These are phyloP conservation scores for Gossypium ekmanianum DNA, from an alignment of 345 rosid species.

Conservation along the genomic window DNA sequence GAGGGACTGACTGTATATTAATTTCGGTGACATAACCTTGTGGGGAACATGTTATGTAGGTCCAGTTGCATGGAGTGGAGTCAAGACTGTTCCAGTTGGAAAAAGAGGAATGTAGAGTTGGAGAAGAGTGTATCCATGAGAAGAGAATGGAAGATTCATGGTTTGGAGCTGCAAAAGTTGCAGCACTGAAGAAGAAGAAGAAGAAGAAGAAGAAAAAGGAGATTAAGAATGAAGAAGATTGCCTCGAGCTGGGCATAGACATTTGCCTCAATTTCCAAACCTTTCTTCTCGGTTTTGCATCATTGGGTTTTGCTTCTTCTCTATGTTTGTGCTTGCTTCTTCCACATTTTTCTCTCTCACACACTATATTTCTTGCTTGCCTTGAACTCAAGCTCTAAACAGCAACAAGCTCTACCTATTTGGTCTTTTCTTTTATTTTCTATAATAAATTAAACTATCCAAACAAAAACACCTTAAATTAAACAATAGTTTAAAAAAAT, in stretches of 20 bases:
- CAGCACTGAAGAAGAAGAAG: slow-evolving; percentile 29
- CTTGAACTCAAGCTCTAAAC: slow-evolving; percentile 47
- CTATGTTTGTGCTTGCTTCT: slow-evolving; percentile 25
- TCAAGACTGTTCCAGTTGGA: slow-evolving; percentile 65
- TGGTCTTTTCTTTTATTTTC: neutral
- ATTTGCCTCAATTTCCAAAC: slow-evolving; percentile 76
- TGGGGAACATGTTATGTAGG: slow-evolving; percentile 65
- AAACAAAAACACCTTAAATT: slow-evolving; percentile 6
- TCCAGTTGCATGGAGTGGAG: slow-evolving; percentile 73
- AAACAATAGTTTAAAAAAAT: neutral
- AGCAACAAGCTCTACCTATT: slow-evolving; percentile 12
- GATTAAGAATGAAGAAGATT: slow-evolving; percentile 25
- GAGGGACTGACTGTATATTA: slow-evolving; percentile 49
- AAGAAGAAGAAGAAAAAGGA: slow-evolving; percentile 23
- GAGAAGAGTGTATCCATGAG: slow-evolving; percentile 66
- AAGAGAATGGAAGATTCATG: slow-evolving; percentile 54
- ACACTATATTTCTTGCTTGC: slow-evolving; percentile 49
- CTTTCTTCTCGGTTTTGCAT: slow-evolving; percentile 61
- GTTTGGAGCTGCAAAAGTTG: slow-evolving; percentile 29
- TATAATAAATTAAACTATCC: slow-evolving; percentile 14
- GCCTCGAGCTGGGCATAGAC: slow-evolving; percentile 57
- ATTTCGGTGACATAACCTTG: slow-evolving; percentile 66
- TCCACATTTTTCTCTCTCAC: slow-evolving; percentile 23
- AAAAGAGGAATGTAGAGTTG: slow-evolving; percentile 32
- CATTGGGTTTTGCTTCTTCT: slow-evolving; percentile 47